Evolutionary conservation across 176 grass and related monocot genomes (phyloP).

Genomic region (Leersia perrieri): DNA sequence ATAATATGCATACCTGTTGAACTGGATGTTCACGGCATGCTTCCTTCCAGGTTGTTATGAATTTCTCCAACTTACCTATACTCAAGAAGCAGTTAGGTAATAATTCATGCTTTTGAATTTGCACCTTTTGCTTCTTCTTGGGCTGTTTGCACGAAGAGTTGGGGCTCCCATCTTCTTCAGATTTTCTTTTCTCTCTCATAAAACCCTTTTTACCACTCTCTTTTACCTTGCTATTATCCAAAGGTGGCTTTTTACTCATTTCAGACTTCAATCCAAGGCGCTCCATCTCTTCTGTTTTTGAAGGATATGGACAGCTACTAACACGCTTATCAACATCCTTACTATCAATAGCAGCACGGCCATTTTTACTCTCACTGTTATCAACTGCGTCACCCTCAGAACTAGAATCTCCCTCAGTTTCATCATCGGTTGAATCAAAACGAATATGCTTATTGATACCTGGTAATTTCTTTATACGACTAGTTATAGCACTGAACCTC

Average conservation of each 20-base stretch:
- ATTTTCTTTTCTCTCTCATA: slow-evolving; percentile 59
- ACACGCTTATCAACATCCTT: slow-evolving; percentile 46
- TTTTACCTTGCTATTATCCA: slow-evolving; percentile 36
- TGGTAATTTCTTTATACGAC: slow-evolving; percentile 53
- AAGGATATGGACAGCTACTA: slow-evolving; percentile 87
- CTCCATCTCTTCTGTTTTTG: slow-evolving; percentile 78
- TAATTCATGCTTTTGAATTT: slow-evolving; percentile 19
- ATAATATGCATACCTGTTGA: slow-evolving; percentile 55
- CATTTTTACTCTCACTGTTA: slow-evolving; percentile 35
- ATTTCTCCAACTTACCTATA: slow-evolving; percentile 63
- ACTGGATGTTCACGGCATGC: slow-evolving; percentile 67
- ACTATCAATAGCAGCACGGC: slow-evolving; percentile 31
- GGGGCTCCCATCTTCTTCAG: slow-evolving; percentile 38
- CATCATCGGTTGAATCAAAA: slow-evolving; percentile 77
- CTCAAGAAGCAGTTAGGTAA: slow-evolving; percentile 39
- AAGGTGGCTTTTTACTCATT: slow-evolving; percentile 36
- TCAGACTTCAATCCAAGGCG: slow-evolving; percentile 78
- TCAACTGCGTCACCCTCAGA: slow-evolving; percentile 32
- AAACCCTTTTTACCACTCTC: slow-evolving; percentile 11
- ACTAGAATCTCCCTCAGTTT: slow-evolving; percentile 34
- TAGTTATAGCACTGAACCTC: slow-evolving; percentile 60
- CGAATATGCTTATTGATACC: slow-evolving; percentile 71
- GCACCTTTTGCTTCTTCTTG: slow-evolving; percentile 43
- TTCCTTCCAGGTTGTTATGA: slow-evolving; percentile 91
- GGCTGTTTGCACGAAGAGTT: slow-evolving; percentile 37